Base-by-base conservation (phyloP, 495 filamentous ascomycete genomes). In the Trichoderma gamsii region DNA sequence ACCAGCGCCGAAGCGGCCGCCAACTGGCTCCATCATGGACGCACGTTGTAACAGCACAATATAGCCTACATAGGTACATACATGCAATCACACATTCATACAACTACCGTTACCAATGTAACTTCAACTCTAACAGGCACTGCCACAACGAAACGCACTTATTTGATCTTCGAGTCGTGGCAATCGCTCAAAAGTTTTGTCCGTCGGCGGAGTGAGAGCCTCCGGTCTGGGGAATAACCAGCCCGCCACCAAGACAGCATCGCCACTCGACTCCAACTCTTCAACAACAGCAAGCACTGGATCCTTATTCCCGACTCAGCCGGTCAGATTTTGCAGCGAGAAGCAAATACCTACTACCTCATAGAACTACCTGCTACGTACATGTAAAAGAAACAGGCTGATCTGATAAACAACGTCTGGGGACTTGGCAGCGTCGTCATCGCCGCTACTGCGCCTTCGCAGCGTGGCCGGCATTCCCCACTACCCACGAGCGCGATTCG, bases 181-280 rank as follows among this genome's bases (percentile, higher is more conserved):
- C 35, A 52, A 52, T 52, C 49, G 49, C 49, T 52, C 49, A 21
- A 21, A 52, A 18, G 56, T 61, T 61, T 61, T 61, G 56, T 32
- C 49, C 56, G 56, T 61, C 56, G 56, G 56, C 25, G n/a, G 44
- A 13, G 8, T 61, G 27, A 12, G 29, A 61, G n/a, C 11, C 56
- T 23, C 23, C 49, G 16, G 25, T 15, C 27, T 61, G 56, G 29
- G 12, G 23, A 11, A 4, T 25, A 61, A 32, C 25, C 56, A 18
- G 35, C 56, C 16, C 56, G 56, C 56, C 56, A 61, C 56, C 56
- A 32, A 52, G 29, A 12, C 16, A 8, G 56, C 56, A 61, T 61
- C 56, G 56, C 56, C 56, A 61, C 56, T 52, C 16, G n/a, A 46
- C 43, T 46, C 43, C 16, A 11, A 46, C 43, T 46, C 43, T 46